Base-by-base conservation (phyloP, 2,329 filamentous ascomycete genomes). In the Chrysoporthe cubensis region DNA sequence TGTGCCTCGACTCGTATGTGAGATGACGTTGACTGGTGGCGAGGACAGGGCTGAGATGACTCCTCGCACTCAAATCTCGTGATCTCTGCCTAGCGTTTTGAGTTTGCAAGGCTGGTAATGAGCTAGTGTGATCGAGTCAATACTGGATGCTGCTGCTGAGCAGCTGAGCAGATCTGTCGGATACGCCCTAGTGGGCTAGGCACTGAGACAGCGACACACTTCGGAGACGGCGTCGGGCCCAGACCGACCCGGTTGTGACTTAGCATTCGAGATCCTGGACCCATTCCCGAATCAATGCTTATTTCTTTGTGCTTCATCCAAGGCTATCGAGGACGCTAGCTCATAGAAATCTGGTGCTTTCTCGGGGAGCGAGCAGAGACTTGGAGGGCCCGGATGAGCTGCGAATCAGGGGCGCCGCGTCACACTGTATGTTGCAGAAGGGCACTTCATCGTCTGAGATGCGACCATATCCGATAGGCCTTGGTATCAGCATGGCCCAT, bases 391-490 rank as follows among this genome's bases (percentile, higher is more conserved):
- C 26, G 42, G 43, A 4, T 44, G 21, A 5, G 57, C 58, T 52
- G 44, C 18, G 48, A 52, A 61, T 52, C 57, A 68, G 63, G 66
- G 66, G 65, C 62, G 59, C 44, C 56, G 61, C 67, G 66, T 62
- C 62, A 70, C 66, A 70, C 54, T 57, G 42, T 46, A 59, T 57
- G 68, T 70, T 68, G 68, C 68, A 68, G 66, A 68, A 67, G 43
- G 40, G 44, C 50, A 58, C 58, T 42, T 56, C 16, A 44, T 66
- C 40, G 58, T 66, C 48, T 61, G 58, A 62, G 42, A 40, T 52
- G 43, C 40, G 40, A 44, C 37, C 40, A 50, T 21, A 37, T 64
- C 40, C 34, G 14, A 32, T 37, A 34, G 59, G 21, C 18, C 57
- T 13, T 46, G 44, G 46, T 37, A 21, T 52, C 57, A 48, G 66